Evolutionary conservation across 768 basidiomycete species (phyloP).

Genomic region (Dentipellis sp.): DNA sequence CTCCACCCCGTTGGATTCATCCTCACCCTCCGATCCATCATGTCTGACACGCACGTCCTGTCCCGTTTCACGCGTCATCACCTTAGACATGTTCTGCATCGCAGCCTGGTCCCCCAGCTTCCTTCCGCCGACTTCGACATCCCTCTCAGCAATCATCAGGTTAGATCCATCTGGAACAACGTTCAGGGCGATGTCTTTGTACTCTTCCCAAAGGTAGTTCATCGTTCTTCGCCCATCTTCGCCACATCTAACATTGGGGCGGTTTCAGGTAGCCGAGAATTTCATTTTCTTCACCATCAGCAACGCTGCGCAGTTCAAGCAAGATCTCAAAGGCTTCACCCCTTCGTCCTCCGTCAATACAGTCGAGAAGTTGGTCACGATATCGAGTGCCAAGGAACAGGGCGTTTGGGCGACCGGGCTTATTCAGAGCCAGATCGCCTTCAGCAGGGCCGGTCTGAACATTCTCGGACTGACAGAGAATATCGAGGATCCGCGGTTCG

Average conservation of each 20-base stretch:
- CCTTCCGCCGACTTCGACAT: too few species aligned
- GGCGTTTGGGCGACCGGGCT: not conserved
- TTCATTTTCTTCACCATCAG: conserved; percentile 7
- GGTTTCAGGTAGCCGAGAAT: not conserved
- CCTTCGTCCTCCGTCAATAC: not conserved
- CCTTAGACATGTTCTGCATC: too few species aligned
- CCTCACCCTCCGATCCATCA: too few species aligned
- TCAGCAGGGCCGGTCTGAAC: conserved; percentile 4
- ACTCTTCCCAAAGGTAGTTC: conserved; percentile 6
- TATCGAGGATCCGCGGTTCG: not conserved
- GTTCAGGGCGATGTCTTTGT: conserved; percentile 5
- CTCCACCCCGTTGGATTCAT: too few species aligned
- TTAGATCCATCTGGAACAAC: not conserved
- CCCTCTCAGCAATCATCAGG: too few species aligned
- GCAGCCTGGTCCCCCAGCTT: too few species aligned
- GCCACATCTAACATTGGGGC: not conserved
- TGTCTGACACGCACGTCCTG: too few species aligned
- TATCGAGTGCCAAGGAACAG: not conserved
- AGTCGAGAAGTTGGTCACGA: not conserved
- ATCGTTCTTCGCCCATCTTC: not conserved
- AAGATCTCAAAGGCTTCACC: not conserved
- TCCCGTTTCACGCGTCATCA: too few species aligned
- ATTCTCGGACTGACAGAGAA: not conserved
- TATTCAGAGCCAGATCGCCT: conserved; percentile 5
- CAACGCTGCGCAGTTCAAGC: conserved; percentile 3